Conservation (phyloP, 768 basidiomycete species). For the Hygrophorus russula region DNA sequence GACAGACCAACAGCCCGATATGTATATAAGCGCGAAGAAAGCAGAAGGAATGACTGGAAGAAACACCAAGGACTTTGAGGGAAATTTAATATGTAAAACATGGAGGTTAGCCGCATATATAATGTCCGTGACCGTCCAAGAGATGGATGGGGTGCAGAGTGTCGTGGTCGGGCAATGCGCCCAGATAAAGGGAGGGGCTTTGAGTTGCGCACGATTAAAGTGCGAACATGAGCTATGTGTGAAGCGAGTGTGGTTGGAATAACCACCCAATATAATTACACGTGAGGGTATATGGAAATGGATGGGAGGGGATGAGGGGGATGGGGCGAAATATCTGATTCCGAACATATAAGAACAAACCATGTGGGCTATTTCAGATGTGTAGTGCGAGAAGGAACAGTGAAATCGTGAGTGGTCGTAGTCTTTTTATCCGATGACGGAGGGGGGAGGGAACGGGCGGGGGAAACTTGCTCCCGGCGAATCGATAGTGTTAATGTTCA, state of each 20-base stretch:
- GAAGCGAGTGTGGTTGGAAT: not conserved
- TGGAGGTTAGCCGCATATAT: no score
- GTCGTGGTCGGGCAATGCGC: not conserved
- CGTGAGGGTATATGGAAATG: constrained; percentile 4
- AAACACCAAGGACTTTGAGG: no score
- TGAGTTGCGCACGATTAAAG: not conserved
- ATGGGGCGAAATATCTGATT: constrained; percentile 1
- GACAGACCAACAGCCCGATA: no score
- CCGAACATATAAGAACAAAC: not conserved
- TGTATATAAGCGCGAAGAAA: no score
- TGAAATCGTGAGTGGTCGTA: not conserved
- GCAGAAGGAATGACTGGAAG: no score
- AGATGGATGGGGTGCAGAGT: not conserved
- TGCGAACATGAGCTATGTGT: not conserved
- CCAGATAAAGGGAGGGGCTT: not conserved
- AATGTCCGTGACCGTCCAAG: no score
- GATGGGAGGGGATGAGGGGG: not conserved
- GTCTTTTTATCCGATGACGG: not conserved
- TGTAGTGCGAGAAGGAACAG: not conserved
- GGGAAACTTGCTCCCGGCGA: no score
- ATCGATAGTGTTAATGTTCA: constrained; percentile 5
- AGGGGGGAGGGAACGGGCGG: not conserved
- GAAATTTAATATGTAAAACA: no score
- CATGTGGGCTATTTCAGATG: not conserved
- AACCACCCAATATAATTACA: constrained; percentile 3